phyloP scores from a whole-genome alignment of 2,329 filamentous ascomycete species.

The Claviceps lovelessii region DNA sequence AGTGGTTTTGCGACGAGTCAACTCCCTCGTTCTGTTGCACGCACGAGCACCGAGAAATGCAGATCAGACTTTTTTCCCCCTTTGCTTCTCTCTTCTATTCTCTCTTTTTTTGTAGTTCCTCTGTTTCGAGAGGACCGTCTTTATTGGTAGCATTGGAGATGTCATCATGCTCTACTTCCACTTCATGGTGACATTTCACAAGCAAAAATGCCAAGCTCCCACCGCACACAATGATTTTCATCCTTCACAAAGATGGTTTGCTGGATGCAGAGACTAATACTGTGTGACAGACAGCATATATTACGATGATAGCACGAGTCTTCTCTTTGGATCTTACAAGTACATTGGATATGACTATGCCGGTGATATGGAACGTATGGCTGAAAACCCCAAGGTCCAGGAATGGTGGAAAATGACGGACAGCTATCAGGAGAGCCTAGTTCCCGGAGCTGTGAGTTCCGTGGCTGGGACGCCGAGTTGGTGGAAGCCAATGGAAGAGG shows the following conservation, averaged over 20 bases:
- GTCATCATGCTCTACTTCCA: too few species aligned
- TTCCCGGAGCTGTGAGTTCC: conserved; percentile 44
- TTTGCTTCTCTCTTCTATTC: neutral
- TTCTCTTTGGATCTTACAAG: conserved; percentile 64
- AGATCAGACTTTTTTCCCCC: too few species aligned
- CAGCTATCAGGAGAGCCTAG: conserved; percentile 52
- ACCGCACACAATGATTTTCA: neutral
- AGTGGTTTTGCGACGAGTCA: conserved; percentile 10
- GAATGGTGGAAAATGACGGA: conserved; percentile 78
- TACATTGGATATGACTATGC: conserved; percentile 62
- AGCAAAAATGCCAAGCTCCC: neutral
- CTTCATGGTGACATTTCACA: neutral
- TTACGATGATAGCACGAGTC: conserved; percentile 46
- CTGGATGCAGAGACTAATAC: neutral
- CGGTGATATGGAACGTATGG: conserved; percentile 64
- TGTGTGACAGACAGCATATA: conserved; percentile 51
- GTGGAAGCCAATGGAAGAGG: conserved; percentile 57
- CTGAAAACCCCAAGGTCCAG: conserved; percentile 54
- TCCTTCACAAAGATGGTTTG: neutral
- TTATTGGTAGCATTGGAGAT: too few species aligned
- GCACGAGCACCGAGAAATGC: too few species aligned
- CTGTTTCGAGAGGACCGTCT: too few species aligned
- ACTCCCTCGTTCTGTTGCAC: too few species aligned
- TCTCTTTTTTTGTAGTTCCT: neutral
- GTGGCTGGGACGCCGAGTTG: conserved; percentile 46